A percentile compares a stretch with the other conserved stretches of the same genome.
phyloP scores from a whole-genome alignment of 257 asterid species.

The Dorcoceras hygrometricum region DNA sequence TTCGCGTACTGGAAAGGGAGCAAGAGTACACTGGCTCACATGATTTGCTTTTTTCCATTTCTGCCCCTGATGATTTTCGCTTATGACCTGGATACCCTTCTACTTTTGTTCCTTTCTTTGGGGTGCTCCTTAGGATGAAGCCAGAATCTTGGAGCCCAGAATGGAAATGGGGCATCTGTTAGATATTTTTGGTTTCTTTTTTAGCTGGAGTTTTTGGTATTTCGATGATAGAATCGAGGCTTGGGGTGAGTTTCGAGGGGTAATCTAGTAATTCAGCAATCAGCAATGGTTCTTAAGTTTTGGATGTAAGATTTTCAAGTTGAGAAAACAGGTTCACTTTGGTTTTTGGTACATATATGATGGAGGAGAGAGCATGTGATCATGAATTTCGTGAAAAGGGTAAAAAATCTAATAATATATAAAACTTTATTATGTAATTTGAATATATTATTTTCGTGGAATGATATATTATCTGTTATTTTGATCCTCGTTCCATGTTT shows the following conservation, averaged over 20 bases:
- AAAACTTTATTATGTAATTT: no score
- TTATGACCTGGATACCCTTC: slow-evolving; percentile 28
- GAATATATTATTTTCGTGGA: no score
- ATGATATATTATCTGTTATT: no score
- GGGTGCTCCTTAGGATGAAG: slow-evolving; percentile 28
- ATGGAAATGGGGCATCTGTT: neutral
- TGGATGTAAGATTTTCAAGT: neutral
- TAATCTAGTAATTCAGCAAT: no score
- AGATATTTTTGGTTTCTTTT: no score
- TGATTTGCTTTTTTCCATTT: slow-evolving; percentile 32
- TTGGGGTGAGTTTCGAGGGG: neutral
- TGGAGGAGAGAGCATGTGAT: neutral
- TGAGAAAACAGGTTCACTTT: no score
- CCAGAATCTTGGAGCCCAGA: slow-evolving; percentile 19
- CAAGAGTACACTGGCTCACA: slow-evolving; percentile 37
- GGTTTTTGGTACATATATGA: neutral
- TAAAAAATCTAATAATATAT: no score
- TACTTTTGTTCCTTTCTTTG: neutral
- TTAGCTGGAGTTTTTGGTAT: no score
- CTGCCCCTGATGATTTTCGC: slow-evolving; percentile 35
- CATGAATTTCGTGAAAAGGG: no score
- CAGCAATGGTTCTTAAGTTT: no score
- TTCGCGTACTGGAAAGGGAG: slow-evolving; percentile 31
- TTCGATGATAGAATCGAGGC: no score
- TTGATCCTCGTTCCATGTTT: no score